These are phyloP conservation scores for Straminergon stramineum DNA, from an alignment of 225 moss, liverwort and hornwort species.

Conservation along the genomic window DNA sequence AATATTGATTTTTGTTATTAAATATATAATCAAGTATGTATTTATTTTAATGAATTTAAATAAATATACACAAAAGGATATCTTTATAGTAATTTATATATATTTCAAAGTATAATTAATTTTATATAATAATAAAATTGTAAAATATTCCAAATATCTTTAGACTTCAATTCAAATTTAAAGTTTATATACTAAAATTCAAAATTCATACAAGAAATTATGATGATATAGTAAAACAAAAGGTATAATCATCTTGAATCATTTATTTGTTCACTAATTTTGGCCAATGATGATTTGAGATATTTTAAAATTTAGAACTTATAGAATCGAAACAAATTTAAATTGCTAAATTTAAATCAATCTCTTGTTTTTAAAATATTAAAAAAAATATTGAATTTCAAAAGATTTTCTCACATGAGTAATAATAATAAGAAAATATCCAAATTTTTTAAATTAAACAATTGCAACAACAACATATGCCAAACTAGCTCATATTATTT, in stretches of 20 bases:
- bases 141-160: fast-evolving
- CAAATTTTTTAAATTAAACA: background rate
- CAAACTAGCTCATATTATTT: background rate
- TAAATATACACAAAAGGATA: background rate
- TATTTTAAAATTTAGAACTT: background rate
- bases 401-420: background rate
- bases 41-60: background rate
- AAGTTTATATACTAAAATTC: background rate
- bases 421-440: background rate
- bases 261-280: background rate
- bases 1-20: background rate
- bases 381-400: background rate
- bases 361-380: too few species aligned
- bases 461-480: background rate
- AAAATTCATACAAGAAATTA: background rate
- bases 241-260: too few species aligned
- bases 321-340: background rate
- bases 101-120: too few species aligned
- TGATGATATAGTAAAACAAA: too few species aligned
- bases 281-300: too few species aligned
- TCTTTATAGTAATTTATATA: too few species aligned
- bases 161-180: background rate
- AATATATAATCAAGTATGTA: background rate
- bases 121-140: background rate
- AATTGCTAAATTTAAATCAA: background rate